Conservation (phyloP, 169 alveolate species). For the Eimeria brunetti region DNA sequence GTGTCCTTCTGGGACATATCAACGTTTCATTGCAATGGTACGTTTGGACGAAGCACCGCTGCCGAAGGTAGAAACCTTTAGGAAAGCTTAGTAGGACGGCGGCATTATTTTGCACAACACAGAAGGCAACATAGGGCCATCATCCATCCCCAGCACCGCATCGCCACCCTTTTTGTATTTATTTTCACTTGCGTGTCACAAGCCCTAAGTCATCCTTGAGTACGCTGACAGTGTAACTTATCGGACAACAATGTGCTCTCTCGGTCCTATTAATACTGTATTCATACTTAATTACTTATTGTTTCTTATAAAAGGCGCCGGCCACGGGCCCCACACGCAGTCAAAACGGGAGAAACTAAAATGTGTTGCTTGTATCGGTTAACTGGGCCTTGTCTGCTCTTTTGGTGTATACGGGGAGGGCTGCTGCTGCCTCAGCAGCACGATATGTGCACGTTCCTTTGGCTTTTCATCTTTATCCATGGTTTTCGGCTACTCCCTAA, state of each 20-base stretch:
- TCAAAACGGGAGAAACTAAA: no score
- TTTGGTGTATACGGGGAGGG: not conserved
- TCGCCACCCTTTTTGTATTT: not conserved
- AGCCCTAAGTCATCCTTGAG: not conserved
- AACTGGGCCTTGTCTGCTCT: not conserved
- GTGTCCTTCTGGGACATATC: conserved; percentile 85
- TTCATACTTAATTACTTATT: not conserved
- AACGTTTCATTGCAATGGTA: conserved; percentile 75
- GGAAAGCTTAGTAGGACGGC: not conserved
- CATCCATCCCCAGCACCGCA: not conserved
- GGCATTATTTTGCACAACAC: not conserved
- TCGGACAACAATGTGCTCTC: not conserved
- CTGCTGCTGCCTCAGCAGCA: not conserved
- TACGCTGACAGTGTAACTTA: not conserved
- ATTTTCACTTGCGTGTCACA: not conserved
- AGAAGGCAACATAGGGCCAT: not conserved
- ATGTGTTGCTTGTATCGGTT: not conserved
- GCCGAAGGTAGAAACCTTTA: not conserved
- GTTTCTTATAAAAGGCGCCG: no score
- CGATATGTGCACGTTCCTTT: not conserved
- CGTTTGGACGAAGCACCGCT: not conserved
- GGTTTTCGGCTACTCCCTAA: no score
- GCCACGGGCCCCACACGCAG: no score
- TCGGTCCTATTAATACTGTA: not conserved
- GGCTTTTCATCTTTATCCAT: not conserved